Evolutionary conservation across 2,329 filamentous ascomycete genomes (phyloP).

Genomic region (Sarocladium oryzae): DNA sequence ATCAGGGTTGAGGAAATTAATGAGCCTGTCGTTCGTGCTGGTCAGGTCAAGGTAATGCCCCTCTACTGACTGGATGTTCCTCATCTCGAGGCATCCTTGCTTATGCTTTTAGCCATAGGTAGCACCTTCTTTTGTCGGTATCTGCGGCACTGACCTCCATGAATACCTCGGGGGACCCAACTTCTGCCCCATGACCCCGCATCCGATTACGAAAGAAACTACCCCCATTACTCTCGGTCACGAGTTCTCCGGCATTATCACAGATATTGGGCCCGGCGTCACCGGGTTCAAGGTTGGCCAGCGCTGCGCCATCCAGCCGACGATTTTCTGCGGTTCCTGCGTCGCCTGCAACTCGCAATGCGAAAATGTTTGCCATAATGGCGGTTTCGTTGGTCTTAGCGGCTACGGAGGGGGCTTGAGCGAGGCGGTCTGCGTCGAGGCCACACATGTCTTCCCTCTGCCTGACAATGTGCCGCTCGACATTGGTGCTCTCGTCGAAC

Average conservation of each 20-base stretch:
- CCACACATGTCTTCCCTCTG: conserved; percentile 37
- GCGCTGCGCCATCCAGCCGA: conserved; percentile 50
- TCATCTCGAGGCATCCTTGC: no score
- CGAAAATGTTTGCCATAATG: conserved; percentile 30
- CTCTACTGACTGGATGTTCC: no score
- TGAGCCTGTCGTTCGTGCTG: no score
- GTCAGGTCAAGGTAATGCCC: no score
- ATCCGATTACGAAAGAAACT: conserved; percentile 48
- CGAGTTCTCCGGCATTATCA: conserved; percentile 54
- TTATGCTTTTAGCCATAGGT: no score
- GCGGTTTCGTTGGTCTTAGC: conserved; percentile 31
- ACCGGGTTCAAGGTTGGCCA: conserved; percentile 42
- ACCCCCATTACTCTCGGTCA: conserved; percentile 56
- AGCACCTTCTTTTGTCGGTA: conserved; percentile 17
- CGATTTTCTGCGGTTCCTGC: conserved; percentile 48
- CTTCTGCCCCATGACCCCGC: conserved; percentile 25
- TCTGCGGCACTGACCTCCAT: conserved; percentile 28
- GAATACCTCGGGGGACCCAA: conserved; percentile 23
- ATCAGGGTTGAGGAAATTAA: no score
- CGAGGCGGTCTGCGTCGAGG: conserved; percentile 43
- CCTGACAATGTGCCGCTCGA: conserved; percentile 45
- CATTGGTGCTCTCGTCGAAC: conserved; percentile 54
- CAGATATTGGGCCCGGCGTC: conserved; percentile 46
- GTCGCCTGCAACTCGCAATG: conserved; percentile 40
- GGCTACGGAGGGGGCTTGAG: conserved; percentile 46